Conservation (phyloP, 2,329 filamentous ascomycete species). For the Xenosphaeropsis pyriputrescens region DNA sequence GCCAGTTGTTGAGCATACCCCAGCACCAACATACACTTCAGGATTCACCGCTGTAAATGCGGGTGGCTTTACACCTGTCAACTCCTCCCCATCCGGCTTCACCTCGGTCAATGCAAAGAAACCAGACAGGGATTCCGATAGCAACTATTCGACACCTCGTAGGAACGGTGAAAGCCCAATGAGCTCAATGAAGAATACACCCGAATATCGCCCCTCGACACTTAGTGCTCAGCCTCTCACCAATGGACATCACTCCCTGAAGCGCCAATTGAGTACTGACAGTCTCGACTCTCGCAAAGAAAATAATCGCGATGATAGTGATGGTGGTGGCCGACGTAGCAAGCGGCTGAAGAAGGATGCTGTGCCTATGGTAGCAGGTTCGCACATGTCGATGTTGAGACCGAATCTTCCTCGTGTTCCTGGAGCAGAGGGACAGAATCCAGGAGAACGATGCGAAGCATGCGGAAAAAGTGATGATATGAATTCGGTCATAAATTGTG, state of each 20-base stretch:
- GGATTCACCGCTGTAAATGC: slow-evolving; percentile 27
- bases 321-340: slow-evolving; percentile 63
- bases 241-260: slow-evolving; percentile 39
- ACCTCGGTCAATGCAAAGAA: slow-evolving; percentile 36
- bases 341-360: slow-evolving; percentile 80
- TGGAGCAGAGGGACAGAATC: slow-evolving; percentile 27
- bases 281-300: slow-evolving; percentile 21
- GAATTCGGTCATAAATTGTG: slow-evolving; percentile 62
- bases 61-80: slow-evolving; percentile 51
- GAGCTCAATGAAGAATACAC: slow-evolving; percentile 46
- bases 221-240: slow-evolving; percentile 33
- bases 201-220: slow-evolving; percentile 43
- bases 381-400: slow-evolving; percentile 89
- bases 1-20: slow-evolving; percentile 17
- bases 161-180: slow-evolving; percentile 49
- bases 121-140: slow-evolving; percentile 27
- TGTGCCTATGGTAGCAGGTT: slow-evolving; percentile 80
- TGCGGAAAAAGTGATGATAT: slow-evolving; percentile 69
- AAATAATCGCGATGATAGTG: slow-evolving; percentile 27
- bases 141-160: slow-evolving; percentile 36
- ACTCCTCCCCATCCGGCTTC: slow-evolving; percentile 36
- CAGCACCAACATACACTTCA: slow-evolving; percentile 12
- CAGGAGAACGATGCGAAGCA: slow-evolving; percentile 65
- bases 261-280: slow-evolving; percentile 59
- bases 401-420: slow-evolving; percentile 58